Percentiles rank a stretch among this genome's conserved stretches.
phyloP scores from a whole-genome alignment of 1,284 basidiomycete species.

The Sanghuangporus weigelae region DNA sequence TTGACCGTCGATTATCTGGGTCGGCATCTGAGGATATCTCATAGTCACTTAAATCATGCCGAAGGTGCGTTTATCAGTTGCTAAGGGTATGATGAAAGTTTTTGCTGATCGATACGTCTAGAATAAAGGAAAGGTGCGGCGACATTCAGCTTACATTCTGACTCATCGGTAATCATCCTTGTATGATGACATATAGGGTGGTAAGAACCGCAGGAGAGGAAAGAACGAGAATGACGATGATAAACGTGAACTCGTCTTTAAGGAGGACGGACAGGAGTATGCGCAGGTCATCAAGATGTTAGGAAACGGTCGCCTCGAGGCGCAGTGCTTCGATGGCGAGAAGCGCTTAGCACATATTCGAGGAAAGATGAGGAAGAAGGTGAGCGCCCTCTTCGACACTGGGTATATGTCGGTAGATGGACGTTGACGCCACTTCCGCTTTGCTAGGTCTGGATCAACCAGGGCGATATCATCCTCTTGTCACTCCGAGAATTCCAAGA shows the following conservation, averaged over 20 bases:
- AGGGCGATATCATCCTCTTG: constrained; percentile 95
- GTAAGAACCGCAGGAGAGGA: constrained; percentile 98
- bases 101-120: constrained; percentile 27
- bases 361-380: constrained; percentile 99
- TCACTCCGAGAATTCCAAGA: constrained; percentile 99
- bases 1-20: background rate
- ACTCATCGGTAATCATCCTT: background rate
- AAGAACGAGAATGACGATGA: constrained; percentile 99
- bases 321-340: constrained; percentile 97
- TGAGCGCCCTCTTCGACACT: constrained; percentile 32
- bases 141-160: background rate
- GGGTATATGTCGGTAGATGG: constrained; percentile 2
- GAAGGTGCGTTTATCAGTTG: constrained; percentile 37
- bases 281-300: constrained; percentile 99
- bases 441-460: constrained; percentile 95
- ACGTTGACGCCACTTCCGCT: background rate
- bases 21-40: background rate
- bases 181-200: constrained; percentile 60
- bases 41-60: constrained; percentile 39
- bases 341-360: constrained; percentile 97
- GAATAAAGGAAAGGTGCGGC: constrained; percentile 78
- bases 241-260: constrained; percentile 98
- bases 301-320: constrained; percentile 96
- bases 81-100: constrained; percentile 5
- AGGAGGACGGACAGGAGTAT: constrained; percentile 99